phyloP scores from a whole-genome alignment of 2,329 filamentous ascomycete genomes.

The Fulvia fulva region DNA sequence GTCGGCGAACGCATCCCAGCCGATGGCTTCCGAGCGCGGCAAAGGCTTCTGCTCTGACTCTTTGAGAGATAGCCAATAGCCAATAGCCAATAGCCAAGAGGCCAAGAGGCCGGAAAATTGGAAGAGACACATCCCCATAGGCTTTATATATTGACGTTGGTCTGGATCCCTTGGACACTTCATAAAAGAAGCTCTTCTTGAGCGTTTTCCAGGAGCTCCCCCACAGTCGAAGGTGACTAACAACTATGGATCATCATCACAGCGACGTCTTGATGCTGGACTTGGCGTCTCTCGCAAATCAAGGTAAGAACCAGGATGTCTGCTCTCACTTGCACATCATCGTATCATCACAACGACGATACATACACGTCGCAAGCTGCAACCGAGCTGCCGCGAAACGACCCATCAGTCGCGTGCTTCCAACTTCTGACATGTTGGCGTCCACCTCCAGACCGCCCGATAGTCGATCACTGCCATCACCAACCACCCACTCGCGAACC shows the following conservation, averaged over 20 bases:
- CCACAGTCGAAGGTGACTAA: background rate
- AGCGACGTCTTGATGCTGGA: too few species aligned
- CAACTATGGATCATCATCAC: background rate
- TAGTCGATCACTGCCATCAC: too few species aligned
- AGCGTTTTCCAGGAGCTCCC: too few species aligned
- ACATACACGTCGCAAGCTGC: background rate
- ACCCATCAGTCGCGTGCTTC: background rate
- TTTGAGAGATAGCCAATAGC: background rate
- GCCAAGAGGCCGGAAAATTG: too few species aligned
- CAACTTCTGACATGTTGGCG: background rate
- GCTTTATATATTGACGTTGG: too few species aligned
- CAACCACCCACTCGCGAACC: too few species aligned
- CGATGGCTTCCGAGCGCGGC: background rate
- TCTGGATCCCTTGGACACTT: too few species aligned
- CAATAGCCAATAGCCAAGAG: too few species aligned
- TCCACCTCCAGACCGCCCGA: too few species aligned
- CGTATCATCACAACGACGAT: background rate
- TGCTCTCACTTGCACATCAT: background rate
- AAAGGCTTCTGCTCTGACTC: background rate
- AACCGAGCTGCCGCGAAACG: background rate
- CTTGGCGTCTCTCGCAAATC: background rate
- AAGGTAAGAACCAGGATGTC: background rate
- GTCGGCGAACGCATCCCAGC: background rate
- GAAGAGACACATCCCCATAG: too few species aligned
- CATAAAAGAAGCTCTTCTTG: too few species aligned